A percentile compares a stretch with the other conserved stretches of the same genome.
phyloP scores from a whole-genome alignment of 208 protist species.

The Crithidia mellificae region DNA sequence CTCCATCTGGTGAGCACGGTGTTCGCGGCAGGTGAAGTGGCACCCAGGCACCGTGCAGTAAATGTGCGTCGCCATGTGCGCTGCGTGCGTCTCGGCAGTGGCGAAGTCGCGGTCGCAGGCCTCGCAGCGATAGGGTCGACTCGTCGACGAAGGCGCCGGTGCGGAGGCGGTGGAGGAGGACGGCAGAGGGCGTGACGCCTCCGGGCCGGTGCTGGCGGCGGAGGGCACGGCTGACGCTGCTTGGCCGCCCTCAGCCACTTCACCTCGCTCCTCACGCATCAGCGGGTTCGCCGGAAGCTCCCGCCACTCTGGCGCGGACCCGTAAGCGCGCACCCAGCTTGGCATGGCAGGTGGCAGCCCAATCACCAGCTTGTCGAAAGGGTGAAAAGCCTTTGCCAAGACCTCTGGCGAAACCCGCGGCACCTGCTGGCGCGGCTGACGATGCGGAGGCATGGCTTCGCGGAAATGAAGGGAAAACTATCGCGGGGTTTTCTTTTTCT shows the following conservation, averaged over 20 bases:
- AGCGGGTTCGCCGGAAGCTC: slow-evolving; percentile 23
- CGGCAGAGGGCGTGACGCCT: not conserved
- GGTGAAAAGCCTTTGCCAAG: slow-evolving; percentile 15
- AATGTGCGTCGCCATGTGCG: slow-evolving; percentile 74
- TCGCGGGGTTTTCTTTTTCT: too few species aligned
- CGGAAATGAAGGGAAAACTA: too few species aligned
- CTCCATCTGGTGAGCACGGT: slow-evolving; percentile 81
- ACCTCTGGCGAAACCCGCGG: not conserved
- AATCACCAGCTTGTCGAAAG: slow-evolving; percentile 34
- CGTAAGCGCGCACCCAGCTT: slow-evolving; percentile 18
- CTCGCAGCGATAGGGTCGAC: slow-evolving; percentile 72
- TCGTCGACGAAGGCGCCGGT: not conserved
- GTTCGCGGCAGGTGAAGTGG: slow-evolving; percentile 75
- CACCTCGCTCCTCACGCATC: not conserved
- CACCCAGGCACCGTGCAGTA: slow-evolving; percentile 85
- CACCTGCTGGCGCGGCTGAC: not conserved
- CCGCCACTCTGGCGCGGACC: slow-evolving; percentile 13
- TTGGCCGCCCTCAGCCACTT: not conserved
- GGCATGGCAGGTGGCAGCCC: slow-evolving; percentile 31
- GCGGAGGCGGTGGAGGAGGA: not conserved
- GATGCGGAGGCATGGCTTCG: slow-evolving; percentile 6
- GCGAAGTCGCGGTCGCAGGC: slow-evolving; percentile 79
- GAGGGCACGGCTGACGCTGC: not conserved
- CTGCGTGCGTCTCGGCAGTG: slow-evolving; percentile 48
- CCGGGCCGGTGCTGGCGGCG: too few species aligned